Conservation (phyloP, 495 filamentous ascomycete species). For the Aspergillus asperescens region DNA sequence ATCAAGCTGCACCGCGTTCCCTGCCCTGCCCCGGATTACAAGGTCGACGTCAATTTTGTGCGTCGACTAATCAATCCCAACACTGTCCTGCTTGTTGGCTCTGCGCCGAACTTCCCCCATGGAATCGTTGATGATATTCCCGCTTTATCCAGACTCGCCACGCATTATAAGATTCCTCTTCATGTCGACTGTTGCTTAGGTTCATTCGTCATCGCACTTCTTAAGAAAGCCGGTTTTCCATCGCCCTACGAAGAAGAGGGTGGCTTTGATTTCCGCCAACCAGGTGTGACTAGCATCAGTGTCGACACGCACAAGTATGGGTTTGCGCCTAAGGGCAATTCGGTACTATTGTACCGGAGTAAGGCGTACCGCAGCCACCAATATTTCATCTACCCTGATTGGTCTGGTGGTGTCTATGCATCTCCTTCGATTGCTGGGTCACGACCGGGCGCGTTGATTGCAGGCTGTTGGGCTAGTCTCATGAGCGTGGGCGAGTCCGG, state of each 20-base stretch:
- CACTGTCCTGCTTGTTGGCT: conserved; percentile 93
- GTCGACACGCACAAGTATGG: conserved; percentile 99
- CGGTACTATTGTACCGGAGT: conserved; percentile 83
- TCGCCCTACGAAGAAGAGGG: conserved; percentile 57
- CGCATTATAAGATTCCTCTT: conserved; percentile 71
- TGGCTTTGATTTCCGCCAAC: conserved; percentile 88
- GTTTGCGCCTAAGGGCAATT: conserved; percentile 96
- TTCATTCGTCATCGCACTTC: conserved; percentile 88
- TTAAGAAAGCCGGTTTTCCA: conserved; percentile 81
- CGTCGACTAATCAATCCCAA: conserved; percentile 88
- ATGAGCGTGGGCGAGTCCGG: conserved; percentile 86
- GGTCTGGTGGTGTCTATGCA: conserved; percentile 94
- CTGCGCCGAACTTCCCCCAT: conserved; percentile 95
- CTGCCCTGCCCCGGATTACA: conserved; percentile 79
- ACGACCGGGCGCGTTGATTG: conserved; percentile 87
- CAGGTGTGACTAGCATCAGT: conserved; percentile 89
- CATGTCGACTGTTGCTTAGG: conserved; percentile 98
- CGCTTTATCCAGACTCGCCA: conserved; percentile 75
- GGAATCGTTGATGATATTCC: conserved; percentile 95
- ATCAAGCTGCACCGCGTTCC: conserved; percentile 89
- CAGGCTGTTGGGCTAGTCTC: conserved; percentile 85
- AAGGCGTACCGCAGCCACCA: conserved; percentile 73
- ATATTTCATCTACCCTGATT: conserved; percentile 93
- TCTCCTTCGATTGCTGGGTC: conserved; percentile 87
- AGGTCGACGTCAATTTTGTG: conserved; percentile 71